Base-by-base conservation (phyloP, 225 moss, liverwort and hornwort species). In the Pseudisothecium myosuroides region DNA sequence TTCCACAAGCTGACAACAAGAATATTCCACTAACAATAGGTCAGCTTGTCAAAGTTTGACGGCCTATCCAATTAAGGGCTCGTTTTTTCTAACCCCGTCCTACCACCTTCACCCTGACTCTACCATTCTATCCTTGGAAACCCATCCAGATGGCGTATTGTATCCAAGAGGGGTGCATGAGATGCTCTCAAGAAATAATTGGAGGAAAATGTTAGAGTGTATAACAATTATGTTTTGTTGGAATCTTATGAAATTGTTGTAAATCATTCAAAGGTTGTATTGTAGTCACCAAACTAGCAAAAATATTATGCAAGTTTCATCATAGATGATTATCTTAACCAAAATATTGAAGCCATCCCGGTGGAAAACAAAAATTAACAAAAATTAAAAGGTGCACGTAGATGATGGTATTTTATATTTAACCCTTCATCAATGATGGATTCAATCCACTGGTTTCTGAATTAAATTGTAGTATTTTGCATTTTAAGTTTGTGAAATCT, bases 21-120 rank as follows among this genome's bases (percentile, higher is more conserved):
- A 69, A 19, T 22, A 39, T 23, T 69, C 13, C 6, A 23, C 23
- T 69, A 39, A 13, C 13, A 12, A 23, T 41, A 24, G 26, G 1
- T 14, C 41, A 7, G 1, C 14, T 41, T 39, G 41, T 71, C 14
- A 41, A 39, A 71, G 3, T 24, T 41, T 41, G 8, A 41, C 4
- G 2, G 7, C 4, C 39, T n/a, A n/a, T n/a, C n/a, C 2, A 69
- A 1, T 3, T 1, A 39, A 8, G 0, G 4, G 24, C 8, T 41
- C 0, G 3, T 18, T 19, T 67, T 67, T 4, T 37, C 11, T 66
- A 8, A 11, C 34, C 18, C 2, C 5, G 2, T 1, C 5, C 2
- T 34, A 2, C 5, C 17, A 65, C 17, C 17, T 65, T 34, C 4
- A 65, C 10, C 8, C 2, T 66, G 3, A 19, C 20, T 37, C 2